Evolutionary conservation across 2,329 filamentous ascomycete genomes (phyloP), one percentile per base, ranked within the genome.

Genomic region (Thielaviopsis cerberus): DNA sequence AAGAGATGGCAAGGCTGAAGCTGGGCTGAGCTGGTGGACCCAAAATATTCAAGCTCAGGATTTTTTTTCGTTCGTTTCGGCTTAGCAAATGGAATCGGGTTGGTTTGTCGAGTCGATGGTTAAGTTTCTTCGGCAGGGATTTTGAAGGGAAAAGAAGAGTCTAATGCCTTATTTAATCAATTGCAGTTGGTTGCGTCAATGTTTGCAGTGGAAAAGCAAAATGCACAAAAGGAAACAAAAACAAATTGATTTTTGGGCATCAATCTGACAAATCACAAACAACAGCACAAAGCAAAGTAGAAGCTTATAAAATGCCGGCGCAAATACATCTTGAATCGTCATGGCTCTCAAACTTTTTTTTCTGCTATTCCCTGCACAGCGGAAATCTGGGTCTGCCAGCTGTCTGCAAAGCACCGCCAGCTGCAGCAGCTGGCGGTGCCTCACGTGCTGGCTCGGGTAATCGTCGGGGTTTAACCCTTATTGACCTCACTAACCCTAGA

Each of bases 1-100:
- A 20, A 53, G 60, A 55, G 59, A 48, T 48, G 7, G 41, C 41
- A 48, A 48, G 41, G 41, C 41, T 48, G 41, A 48, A 30, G 27
- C 27, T 30, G 22, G 7, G 41, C n/a, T 48, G 41, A 30, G 27
- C 27, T 13, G 34, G 15, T 13, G 41, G 41, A 48, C 41, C 41
- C 41, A 48, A n/a, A 48, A 48, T 48, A 48, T 4, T 48, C 20
- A 48, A 48, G 22, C n/a, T 48, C n/a, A 48, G 41, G 17, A 22
- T 22, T 48, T 48, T 48, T 48, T 20, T 48, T 48, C n/a, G n/a
- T n/a, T n/a, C n/a, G n/a, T n/a, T 48, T 22, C n/a, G 41, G 41
- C n/a, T 48, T 48, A 48, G n/a, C 41, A n/a, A 48, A 22, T 48
- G 4, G 41, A n/a, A n/a, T 48, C 22, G 8, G 41, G 17, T 48